phyloP scores from a whole-genome alignment of 495 filamentous ascomycete genomes.

The Chaetomium tenue region DNA sequence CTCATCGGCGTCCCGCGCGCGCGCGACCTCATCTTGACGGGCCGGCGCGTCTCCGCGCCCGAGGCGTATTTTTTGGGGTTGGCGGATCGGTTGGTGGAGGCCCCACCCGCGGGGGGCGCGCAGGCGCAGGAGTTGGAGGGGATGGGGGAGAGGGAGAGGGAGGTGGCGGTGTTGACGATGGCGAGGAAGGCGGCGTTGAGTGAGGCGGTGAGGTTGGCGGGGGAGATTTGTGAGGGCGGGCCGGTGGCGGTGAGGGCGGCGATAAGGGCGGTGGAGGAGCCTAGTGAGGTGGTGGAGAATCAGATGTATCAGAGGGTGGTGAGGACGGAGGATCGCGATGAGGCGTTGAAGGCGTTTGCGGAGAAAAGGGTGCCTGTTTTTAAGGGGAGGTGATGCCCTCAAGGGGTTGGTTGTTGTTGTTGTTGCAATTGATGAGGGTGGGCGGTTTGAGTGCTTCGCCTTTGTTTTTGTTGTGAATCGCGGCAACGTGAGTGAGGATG shows the following conservation, averaged over 20 bases:
- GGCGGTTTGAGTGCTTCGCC: too few relatives aligned
- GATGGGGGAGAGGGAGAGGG: slow-evolving; percentile 39
- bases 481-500: too few relatives aligned
- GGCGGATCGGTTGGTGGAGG: slow-evolving; percentile 77
- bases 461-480: too few relatives aligned
- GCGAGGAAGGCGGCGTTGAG: slow-evolving; percentile 64
- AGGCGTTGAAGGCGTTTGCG: slow-evolving; percentile 80
- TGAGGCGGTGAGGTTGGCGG: slow-evolving; percentile 73
- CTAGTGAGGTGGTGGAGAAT: slow-evolving; percentile 68
- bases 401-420: neutral
- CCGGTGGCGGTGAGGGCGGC: slow-evolving; percentile 75
- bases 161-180: slow-evolving; percentile 34
- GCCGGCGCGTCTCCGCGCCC: slow-evolving; percentile 68
- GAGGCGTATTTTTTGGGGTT: slow-evolving; percentile 85
- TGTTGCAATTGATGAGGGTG: neutral
- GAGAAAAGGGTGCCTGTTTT: slow-evolving; percentile 91
- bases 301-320: slow-evolving; percentile 76
- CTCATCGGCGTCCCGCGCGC: slow-evolving; percentile 74
- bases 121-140: slow-evolving; percentile 38
- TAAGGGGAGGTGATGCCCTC: slow-evolving; percentile 59
- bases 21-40: slow-evolving; percentile 81
- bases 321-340: slow-evolving; percentile 76
- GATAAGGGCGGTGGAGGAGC: slow-evolving; percentile 65
- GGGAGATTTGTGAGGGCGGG: slow-evolving; percentile 81
- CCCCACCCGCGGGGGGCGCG: slow-evolving; percentile 58